These are phyloP conservation scores for Vitis vinifera DNA, from an alignment of 164 flowering plant genomes.

Conservation along the genomic window ASM3070453v1 NC_081809.1:26263501-26264000, in stretches of 20 bases:
- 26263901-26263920: constrained; percentile 43
- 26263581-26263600: not conserved
- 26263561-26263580: too few relatives aligned
- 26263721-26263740: constrained; percentile 9
- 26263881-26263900: constrained; percentile 11
- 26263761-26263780: constrained; percentile 19
- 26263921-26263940: constrained; percentile 50
- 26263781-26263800: constrained; percentile 17
- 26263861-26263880: constrained; percentile 21
- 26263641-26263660: constrained; percentile 45
- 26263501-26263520: too few relatives aligned
- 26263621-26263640: constrained; percentile 24
- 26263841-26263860: constrained; percentile 18
- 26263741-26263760: not conserved
- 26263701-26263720: constrained; percentile 26
- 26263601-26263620: constrained; percentile 5
- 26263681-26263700: constrained; percentile 19
- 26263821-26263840: constrained; percentile 4
- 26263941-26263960: constrained; percentile 27
- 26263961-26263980: constrained; percentile 50
- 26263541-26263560: too few relatives aligned
- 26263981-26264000: constrained; percentile 35
- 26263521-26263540: too few relatives aligned
- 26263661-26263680: constrained; percentile 40
- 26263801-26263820: not conserved